Evolutionary conservation across 2,329 filamentous ascomycete species (phyloP).

Genomic region (Ceratocystis harringtonii): DNA sequence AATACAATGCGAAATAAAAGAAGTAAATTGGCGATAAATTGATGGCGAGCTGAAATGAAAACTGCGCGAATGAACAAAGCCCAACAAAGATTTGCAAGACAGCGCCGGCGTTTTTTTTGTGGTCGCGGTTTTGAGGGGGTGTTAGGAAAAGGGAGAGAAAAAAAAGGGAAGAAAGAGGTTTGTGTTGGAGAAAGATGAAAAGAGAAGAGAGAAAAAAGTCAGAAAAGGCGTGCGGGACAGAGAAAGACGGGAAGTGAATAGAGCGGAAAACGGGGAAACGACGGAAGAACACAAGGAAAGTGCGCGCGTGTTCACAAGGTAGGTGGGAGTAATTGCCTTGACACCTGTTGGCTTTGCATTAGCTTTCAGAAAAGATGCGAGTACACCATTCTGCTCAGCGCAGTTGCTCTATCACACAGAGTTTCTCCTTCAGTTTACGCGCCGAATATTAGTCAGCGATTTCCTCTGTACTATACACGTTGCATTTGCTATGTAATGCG

Average conservation of each 20-base stretch:
- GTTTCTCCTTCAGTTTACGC: background rate
- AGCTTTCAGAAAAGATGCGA: background rate
- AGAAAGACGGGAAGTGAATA: conserved; percentile 1
- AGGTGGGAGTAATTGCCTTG: background rate
- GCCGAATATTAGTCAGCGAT: background rate
- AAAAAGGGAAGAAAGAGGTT: background rate
- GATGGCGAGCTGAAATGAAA: conserved; percentile 1
- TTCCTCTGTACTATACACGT: background rate
- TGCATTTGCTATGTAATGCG: background rate
- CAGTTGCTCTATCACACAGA: background rate
- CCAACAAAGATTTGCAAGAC: background rate
- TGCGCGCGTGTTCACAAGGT: conserved; percentile 4
- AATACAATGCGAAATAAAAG: conserved; percentile 2
- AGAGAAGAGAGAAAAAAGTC: conserved; percentile 1
- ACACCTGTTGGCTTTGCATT: background rate
- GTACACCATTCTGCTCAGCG: background rate
- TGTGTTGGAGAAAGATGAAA: background rate
- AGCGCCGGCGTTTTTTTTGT: background rate
- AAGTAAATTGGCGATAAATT: conserved; percentile 4
- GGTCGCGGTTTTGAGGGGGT: background rate
- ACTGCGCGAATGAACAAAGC: background rate
- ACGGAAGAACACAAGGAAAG: conserved; percentile 4
- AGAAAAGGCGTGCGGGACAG: background rate
- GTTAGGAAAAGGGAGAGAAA: background rate
- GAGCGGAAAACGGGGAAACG: conserved; percentile 6